These are phyloP conservation scores for Alnus glutinosa DNA, from an alignment of 306 rosid genomes.

Conservation along the genomic window DNA sequence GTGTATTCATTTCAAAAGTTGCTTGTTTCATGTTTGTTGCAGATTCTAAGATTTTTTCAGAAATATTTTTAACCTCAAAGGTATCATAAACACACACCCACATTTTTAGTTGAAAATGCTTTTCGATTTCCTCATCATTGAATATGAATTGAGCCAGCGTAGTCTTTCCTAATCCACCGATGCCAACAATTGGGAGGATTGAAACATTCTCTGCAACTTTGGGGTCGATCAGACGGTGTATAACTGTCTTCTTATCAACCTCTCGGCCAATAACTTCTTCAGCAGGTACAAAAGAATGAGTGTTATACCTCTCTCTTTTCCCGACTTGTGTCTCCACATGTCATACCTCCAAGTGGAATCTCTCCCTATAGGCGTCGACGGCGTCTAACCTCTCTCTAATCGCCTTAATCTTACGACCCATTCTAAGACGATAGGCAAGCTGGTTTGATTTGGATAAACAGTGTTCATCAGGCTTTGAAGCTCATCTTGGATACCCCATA, in stretches of 20 bases:
- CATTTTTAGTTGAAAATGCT: neutral
- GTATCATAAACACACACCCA: neutral
- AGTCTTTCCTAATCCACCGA: slow-evolving; percentile 28
- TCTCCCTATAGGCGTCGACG: neutral
- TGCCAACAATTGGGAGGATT: slow-evolving; percentile 18
- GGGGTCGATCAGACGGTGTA: neutral
- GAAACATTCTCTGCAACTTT: neutral
- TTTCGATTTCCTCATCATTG: neutral
- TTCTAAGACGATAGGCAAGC: neutral
- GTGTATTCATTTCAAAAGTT: neutral
- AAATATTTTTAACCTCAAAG: neutral
- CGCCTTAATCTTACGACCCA: neutral
- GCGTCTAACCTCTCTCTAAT: neutral
- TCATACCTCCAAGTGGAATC: neutral
- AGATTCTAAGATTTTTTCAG: neutral
- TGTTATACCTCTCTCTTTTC: neutral
- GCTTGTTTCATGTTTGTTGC: too few relatives aligned
- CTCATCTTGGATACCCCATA: neutral
- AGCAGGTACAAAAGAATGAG: neutral
- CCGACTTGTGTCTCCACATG: too few relatives aligned
- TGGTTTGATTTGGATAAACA: too few relatives aligned
- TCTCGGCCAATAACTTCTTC: slow-evolving; percentile 18
- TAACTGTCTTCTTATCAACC: neutral
- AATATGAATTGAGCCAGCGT: slow-evolving; percentile 8
- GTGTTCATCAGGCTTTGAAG: neutral